phyloP scores from a whole-genome alignment of 2,329 filamentous ascomycete species.

The Aureobasidium sp. region DNA sequence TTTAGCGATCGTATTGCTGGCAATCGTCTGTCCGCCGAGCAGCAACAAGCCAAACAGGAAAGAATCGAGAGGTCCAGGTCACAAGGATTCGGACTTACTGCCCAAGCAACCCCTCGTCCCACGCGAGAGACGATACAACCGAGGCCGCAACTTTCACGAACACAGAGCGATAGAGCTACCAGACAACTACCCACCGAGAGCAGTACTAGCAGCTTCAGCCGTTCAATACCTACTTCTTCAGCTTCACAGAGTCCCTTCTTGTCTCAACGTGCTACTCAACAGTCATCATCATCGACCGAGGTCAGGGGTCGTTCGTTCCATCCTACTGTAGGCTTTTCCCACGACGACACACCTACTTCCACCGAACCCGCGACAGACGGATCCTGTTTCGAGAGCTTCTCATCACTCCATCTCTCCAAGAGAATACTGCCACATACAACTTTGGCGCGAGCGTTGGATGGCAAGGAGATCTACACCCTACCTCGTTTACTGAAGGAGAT shows the following conservation, averaged over 20 bases:
- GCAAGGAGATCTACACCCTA: conserved; percentile 68
- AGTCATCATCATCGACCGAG: neutral
- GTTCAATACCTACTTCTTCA: neutral
- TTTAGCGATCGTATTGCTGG: conserved; percentile 84
- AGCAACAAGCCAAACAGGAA: conserved; percentile 36
- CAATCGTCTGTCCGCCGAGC: conserved; percentile 41
- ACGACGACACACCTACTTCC: conserved; percentile 2
- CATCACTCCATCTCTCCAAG: conserved; percentile 72
- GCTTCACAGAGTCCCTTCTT: neutral
- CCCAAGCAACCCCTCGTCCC: neutral
- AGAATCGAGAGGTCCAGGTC: conserved; percentile 36
- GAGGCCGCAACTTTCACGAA: neutral
- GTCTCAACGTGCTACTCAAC: neutral
- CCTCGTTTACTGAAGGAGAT: conserved; percentile 74
- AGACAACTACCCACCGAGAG: neutral
- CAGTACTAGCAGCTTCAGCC: conserved; percentile 1
- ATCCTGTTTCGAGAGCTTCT: conserved; percentile 75
- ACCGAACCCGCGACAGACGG: conserved; percentile 22
- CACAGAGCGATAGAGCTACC: neutral
- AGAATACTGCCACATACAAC: conserved; percentile 75
- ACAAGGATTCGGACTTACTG: conserved; percentile 22
- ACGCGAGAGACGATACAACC: neutral
- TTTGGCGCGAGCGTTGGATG: conserved; percentile 66
- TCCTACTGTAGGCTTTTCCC: neutral
- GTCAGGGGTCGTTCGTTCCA: neutral